A percentile compares a stretch with the other conserved stretches of the same genome.
Evolutionary conservation across 768 basidiomycete species (phyloP).

Genomic region (Trametes punicea): DNA sequence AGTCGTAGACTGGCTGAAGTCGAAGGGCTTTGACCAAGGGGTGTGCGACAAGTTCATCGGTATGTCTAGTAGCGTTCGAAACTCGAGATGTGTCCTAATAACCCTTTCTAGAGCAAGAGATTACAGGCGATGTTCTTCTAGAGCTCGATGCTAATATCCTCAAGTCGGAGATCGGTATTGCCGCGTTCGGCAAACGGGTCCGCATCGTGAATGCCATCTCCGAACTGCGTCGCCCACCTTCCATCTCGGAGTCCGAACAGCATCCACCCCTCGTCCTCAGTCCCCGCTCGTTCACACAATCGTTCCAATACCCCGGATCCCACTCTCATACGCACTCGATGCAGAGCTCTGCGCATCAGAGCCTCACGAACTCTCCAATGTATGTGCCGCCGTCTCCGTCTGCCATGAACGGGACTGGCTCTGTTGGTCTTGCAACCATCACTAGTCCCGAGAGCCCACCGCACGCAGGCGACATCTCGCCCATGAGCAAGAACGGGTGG

Average conservation of each 20-base stretch:
- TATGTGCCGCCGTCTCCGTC: slow-evolving; percentile 15
- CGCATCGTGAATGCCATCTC: slow-evolving; percentile 90
- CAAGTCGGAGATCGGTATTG: slow-evolving; percentile 90
- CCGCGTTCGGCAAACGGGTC: slow-evolving; percentile 91
- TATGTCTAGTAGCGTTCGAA: slow-evolving; percentile 34
- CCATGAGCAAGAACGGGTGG: slow-evolving; percentile 18
- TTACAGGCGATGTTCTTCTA: slow-evolving; percentile 93
- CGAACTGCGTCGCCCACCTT: slow-evolving; percentile 76
- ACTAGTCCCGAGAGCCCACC: slow-evolving; percentile 36
- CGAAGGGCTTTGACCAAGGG: slow-evolving; percentile 79
- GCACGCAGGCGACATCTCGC: slow-evolving; percentile 18
- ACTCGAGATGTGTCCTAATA: background rate
- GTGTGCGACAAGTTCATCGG: slow-evolving; percentile 86
- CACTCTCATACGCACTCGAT: slow-evolving; percentile 34
- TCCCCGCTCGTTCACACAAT: slow-evolving; percentile 25
- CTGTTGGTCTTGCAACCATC: slow-evolving; percentile 21
- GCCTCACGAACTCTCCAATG: slow-evolving; percentile 18
- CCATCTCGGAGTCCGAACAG: slow-evolving; percentile 50
- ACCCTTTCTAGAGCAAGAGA: slow-evolving; percentile 81
- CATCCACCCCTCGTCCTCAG: slow-evolving; percentile 19
- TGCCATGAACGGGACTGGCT: slow-evolving; percentile 4
- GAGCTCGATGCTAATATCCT: slow-evolving; percentile 90
- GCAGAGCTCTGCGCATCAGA: slow-evolving; percentile 34
- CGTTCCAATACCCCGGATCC: slow-evolving; percentile 25
- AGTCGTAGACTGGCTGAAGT: slow-evolving; percentile 84